Conservation (phyloP, 176 grass and related monocot species). For the Ampelocalamus luodianensis region DNA sequence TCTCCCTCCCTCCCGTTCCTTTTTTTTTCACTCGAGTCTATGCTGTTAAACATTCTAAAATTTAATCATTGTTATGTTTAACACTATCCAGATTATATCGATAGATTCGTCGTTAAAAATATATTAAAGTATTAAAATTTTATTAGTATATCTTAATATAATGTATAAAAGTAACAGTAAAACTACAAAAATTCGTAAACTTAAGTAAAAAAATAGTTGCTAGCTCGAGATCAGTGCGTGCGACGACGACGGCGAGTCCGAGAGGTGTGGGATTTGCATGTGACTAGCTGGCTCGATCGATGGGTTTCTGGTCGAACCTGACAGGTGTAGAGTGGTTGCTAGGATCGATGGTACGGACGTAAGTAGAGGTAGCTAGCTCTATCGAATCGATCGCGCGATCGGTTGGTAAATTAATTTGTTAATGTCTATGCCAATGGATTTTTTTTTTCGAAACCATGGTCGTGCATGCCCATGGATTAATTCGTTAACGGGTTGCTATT, state of each 20-base stretch:
- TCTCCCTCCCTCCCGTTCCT: no score
- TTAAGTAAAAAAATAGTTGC: neutral
- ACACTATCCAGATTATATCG: no score
- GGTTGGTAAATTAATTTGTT: neutral
- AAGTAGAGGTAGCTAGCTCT: neutral
- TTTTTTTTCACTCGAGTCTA: no score
- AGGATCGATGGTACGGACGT: neutral
- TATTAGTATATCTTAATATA: no score
- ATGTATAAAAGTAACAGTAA: no score
- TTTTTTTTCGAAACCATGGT: neutral
- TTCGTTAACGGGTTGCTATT: neutral
- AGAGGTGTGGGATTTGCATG: constrained; percentile 3
- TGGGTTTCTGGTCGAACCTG: neutral
- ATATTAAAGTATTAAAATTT: no score
- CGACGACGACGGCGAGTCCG: constrained; percentile 1
- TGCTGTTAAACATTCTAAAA: no score
- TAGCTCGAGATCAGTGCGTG: constrained; percentile 21
- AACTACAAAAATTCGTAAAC: no score
- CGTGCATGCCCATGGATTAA: neutral
- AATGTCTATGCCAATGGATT: no score
- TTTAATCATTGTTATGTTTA: no score
- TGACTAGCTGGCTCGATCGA: neutral
- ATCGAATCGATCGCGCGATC: neutral
- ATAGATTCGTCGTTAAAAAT: no score
- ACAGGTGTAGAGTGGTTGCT: neutral